These are phyloP conservation scores for Candida coquimbonensis DNA, from an alignment of 805 yeast genomes.

Conservation along the genomic window DNA sequence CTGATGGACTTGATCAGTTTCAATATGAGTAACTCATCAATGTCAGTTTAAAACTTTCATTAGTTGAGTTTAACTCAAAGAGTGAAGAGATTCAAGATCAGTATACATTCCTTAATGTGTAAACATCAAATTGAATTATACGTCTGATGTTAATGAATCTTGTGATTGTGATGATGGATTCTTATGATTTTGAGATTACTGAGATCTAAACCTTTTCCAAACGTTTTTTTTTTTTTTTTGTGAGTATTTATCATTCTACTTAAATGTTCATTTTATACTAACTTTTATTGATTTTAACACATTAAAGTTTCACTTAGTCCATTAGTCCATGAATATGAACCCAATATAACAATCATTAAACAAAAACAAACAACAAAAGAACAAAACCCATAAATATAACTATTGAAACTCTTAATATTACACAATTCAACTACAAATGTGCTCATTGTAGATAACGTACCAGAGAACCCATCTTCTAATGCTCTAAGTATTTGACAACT, in stretches of 20 bases:
- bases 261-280: not conserved
- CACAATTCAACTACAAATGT: slow-evolving; percentile 68
- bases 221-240: not conserved
- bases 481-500: slow-evolving; percentile 50
- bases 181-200: not conserved
- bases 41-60: too few relatives aligned
- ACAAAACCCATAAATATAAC: slow-evolving; percentile 44
- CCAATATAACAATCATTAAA: slow-evolving; percentile 51
- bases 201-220: slow-evolving; percentile 11
- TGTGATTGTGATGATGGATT: not conserved
- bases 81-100: slow-evolving; percentile 16
- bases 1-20: slow-evolving; percentile 19
- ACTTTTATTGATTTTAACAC: slow-evolving; percentile 6
- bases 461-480: slow-evolving; percentile 61
- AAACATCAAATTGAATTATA: slow-evolving; percentile 4
- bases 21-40: too few relatives aligned
- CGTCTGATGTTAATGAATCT: slow-evolving; percentile 15
- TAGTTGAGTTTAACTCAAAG: too few relatives aligned
- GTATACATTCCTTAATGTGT: slow-evolving; percentile 7
- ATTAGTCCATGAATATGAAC: slow-evolving; percentile 64
- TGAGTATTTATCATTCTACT: slow-evolving; percentile 1
- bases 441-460: slow-evolving; percentile 66
- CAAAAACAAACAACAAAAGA: slow-evolving; percentile 44
- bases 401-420: slow-evolving; percentile 26
- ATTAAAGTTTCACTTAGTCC: slow-evolving; percentile 30